These are phyloP conservation scores for Pythium angustatum DNA, from an alignment of 352 stramenopile species.

Conservation along the genomic window DNA sequence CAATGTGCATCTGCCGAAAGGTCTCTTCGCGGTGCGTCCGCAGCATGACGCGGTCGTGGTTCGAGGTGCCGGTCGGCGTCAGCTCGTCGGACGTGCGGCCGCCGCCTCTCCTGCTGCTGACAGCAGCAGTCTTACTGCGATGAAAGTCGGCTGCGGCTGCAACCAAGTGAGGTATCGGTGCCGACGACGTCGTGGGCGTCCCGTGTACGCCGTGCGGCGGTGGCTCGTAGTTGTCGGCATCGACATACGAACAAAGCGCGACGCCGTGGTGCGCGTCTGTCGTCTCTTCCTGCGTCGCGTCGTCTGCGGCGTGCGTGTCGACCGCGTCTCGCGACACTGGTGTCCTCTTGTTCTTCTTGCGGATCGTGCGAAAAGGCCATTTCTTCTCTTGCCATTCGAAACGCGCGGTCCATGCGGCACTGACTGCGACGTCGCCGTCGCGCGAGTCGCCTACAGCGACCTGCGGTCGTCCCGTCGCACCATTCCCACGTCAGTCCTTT, in stretches of 20 bases:
- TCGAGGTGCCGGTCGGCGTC: not conserved
- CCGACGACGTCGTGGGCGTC: not conserved
- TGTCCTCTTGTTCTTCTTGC: slow-evolving; percentile 1
- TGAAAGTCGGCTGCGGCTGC: slow-evolving; percentile 10
- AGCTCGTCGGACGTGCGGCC: too few species aligned
- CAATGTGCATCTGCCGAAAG: slow-evolving; percentile 66
- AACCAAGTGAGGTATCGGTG: not conserved
- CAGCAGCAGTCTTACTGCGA: not conserved
- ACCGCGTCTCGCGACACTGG: too few species aligned
- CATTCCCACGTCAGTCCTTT: too few species aligned
- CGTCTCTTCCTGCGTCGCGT: not conserved
- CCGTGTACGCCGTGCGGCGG: not conserved
- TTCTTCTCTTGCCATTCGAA: slow-evolving; percentile 60
- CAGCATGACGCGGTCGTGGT: slow-evolving; percentile 31
- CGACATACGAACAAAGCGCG: slow-evolving; percentile 41
- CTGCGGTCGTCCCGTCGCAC: too few species aligned
- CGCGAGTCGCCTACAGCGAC: slow-evolving; percentile 1
- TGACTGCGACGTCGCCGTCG: slow-evolving; percentile 18
- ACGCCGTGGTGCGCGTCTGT: slow-evolving; percentile 2
- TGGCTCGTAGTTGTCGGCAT: slow-evolving; percentile 56
- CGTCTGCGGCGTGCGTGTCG: too few species aligned
- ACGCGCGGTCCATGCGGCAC: slow-evolving; percentile 40
- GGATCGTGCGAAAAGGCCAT: not conserved
- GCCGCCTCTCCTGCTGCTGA: too few species aligned
- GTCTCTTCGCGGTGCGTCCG: slow-evolving; percentile 54